Conservation (phyloP, 805 yeast species). For the Kodamaea jinghongensis region DNA sequence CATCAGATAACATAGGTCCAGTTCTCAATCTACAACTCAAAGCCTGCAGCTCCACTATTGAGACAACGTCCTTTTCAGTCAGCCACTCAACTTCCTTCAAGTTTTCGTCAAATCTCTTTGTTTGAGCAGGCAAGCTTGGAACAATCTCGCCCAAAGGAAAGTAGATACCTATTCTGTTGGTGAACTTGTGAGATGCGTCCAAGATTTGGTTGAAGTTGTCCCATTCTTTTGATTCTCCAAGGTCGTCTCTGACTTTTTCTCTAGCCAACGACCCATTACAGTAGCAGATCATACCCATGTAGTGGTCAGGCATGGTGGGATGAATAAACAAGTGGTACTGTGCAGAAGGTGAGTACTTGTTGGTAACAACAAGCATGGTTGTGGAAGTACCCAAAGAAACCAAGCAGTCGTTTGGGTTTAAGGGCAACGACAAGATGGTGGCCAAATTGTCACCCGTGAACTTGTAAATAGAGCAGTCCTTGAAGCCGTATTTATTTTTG, state of each 20-base stretch:
- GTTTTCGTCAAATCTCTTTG: constrained; percentile 43
- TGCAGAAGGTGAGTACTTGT: constrained; percentile 71
- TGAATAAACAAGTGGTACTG: constrained; percentile 84
- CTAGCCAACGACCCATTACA: constrained; percentile 89
- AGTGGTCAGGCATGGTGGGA: constrained; percentile 72
- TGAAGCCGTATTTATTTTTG: constrained; percentile 61
- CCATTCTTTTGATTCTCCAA: constrained; percentile 38
- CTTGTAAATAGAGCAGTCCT: constrained; percentile 60
- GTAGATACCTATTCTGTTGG: constrained; percentile 65
- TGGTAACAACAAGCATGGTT: constrained; percentile 78
- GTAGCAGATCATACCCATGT: constrained; percentile 95
- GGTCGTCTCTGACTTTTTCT: constrained; percentile 64
- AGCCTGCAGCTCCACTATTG: constrained; percentile 86
- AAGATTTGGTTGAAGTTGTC: constrained; percentile 56
- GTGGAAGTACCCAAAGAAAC: constrained; percentile 91
- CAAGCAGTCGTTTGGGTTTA: constrained; percentile 70
- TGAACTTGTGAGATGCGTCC: constrained; percentile 34
- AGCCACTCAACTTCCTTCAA: constrained; percentile 34
- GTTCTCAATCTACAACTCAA: constrained; percentile 77
- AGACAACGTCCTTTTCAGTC: constrained; percentile 61
- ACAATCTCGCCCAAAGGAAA: constrained; percentile 91
- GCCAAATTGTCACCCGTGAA: constrained; percentile 93
- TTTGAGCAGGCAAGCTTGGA: constrained; percentile 72
- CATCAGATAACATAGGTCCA: constrained; percentile 62
- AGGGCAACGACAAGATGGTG: constrained; percentile 78